Percentiles rank a stretch among this genome's conserved stretches.
These are phyloP conservation scores for Massariosphaeria phaeospora DNA, from an alignment of 495 filamentous ascomycete species.

Conservation along the genomic window DNA sequence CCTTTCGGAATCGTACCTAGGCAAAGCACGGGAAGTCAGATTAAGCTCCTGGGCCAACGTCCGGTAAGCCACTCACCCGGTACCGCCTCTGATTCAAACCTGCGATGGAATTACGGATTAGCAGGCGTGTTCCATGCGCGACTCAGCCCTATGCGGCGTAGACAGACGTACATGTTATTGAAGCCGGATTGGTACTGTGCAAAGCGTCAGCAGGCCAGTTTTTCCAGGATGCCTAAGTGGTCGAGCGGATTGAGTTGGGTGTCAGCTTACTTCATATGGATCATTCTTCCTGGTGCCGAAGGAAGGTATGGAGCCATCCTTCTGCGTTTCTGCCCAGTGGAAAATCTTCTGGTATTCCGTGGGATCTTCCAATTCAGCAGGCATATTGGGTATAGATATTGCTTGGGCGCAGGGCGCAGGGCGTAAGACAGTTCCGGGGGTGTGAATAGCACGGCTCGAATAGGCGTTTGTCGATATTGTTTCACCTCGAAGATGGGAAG, in stretches of 20 bases:
- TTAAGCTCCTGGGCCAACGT: slow-evolving; percentile 5
- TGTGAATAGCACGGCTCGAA: background rate
- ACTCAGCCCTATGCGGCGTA: slow-evolving; percentile 6
- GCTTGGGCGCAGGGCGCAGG: slow-evolving; percentile 4
- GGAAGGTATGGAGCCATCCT: slow-evolving; percentile 33
- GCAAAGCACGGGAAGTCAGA: slow-evolving; percentile 8
- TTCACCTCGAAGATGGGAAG: background rate
- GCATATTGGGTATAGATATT: slow-evolving; percentile 3
- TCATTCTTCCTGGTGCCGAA: slow-evolving; percentile 45
- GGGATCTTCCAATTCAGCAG: slow-evolving; percentile 23
- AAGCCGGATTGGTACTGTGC: slow-evolving; percentile 53
- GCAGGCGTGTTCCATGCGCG: background rate
- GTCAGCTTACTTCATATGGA: slow-evolving; percentile 47
- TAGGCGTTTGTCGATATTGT: background rate
- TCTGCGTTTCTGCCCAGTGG: slow-evolving; percentile 56
- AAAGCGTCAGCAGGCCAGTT: slow-evolving; percentile 24
- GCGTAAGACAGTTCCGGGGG: background rate
- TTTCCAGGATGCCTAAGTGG: background rate
- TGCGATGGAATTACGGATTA: background rate
- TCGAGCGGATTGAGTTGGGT: background rate
- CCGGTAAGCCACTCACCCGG: slow-evolving; percentile 34
- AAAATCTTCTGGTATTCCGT: slow-evolving; percentile 54
- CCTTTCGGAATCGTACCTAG: slow-evolving; percentile 45
- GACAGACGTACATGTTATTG: slow-evolving; percentile 47
- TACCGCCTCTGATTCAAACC: slow-evolving; percentile 44